Evolutionary conservation across 2,329 filamentous ascomycete species (phyloP), one percentile per base, ranked within the genome.

Genomic region (Lasiodiplodia hormozganensis): DNA sequence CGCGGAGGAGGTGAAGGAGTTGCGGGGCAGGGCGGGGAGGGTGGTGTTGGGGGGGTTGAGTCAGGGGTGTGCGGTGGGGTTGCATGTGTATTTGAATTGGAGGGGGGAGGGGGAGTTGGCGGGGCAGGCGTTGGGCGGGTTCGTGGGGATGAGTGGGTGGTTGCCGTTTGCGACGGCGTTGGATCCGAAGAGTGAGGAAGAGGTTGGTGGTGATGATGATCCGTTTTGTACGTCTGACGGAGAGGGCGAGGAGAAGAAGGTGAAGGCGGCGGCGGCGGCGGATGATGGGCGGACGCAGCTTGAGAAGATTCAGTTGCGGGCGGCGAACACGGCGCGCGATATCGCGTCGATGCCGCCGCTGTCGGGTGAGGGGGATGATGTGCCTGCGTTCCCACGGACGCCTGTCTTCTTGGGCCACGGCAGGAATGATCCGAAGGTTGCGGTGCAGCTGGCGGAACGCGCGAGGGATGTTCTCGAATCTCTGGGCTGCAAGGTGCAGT

Each of bases 371-470:
- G 14, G 4, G 14, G 28, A 21, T 11, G 36, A 53, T 16, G 43
- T 16, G 23, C 47, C 49, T 3, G 23, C 12, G 4, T 65, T 69
- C 18, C 51, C 49, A 2, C 18, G 62, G 8, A 81, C 78, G 1
- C 82, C 85, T 0, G 72, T 85, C 0, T 82, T 87, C 31, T 71
- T 87, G 21, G 78, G 82, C 2, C 82, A 88, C 73, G 81, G 84
- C 2, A 71, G 70, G 4, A 71, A 81, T 25, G 82, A 86, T 70
- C 73, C 78, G 47, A 80, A 82, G 21, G 81, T 87, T 10, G 72
- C 78, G 36, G 51, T 80, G 21, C 49, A 69, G 3, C 73, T 79
- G 12, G 83, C 82, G 0, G 68, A 73, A n/a, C 73, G 77, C 14
- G 76, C 82, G 0, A 73, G 73, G 1, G 72, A 72, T 1, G 75